Conservation (phyloP, 1,284 basidiomycete genomes). For the Abortiporus biennis region DNA sequence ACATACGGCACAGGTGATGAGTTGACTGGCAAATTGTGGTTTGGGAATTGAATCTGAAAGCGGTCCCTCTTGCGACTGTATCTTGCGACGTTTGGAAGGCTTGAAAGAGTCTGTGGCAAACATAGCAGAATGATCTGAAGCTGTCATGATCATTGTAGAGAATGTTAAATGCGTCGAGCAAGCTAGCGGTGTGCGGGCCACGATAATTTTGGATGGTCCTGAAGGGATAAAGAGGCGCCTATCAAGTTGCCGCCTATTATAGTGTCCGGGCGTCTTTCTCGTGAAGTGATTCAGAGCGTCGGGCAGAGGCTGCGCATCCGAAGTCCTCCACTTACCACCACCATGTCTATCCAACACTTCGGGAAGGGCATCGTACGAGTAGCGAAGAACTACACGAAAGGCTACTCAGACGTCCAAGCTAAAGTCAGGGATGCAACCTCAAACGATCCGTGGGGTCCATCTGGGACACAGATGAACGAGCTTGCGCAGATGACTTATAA, state of each 20-base stretch:
- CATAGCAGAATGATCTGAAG: too few species aligned
- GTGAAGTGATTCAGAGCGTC: not conserved
- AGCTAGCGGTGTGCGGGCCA: too few species aligned
- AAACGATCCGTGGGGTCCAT: constrained; percentile 99
- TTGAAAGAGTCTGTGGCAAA: too few species aligned
- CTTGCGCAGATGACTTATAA: constrained; percentile 97
- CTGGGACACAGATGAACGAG: constrained; percentile 99
- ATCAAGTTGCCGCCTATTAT: not conserved
- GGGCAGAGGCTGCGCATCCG: not conserved
- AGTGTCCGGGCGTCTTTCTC: not conserved
- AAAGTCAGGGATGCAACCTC: constrained; percentile 99
- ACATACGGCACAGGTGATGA: not conserved
- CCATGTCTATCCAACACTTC: constrained; percentile 55
- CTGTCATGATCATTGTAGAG: too few species aligned
- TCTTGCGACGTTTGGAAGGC: too few species aligned
- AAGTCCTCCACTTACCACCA: not conserved
- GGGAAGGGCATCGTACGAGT: constrained; percentile 80
- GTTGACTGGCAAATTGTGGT: not conserved
- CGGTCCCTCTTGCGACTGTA: not conserved
- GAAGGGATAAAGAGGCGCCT: not conserved
- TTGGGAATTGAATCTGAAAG: not conserved
- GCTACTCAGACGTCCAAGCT: constrained; percentile 90
- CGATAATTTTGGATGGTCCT: too few species aligned
- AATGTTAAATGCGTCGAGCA: too few species aligned
- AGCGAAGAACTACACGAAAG: constrained; percentile 93